Percentiles rank a stretch among this genome's conserved stretches.
These are phyloP conservation scores for Pythium myriotylum DNA, from an alignment of 352 stramenopile species.

Conservation along the genomic window DNA sequence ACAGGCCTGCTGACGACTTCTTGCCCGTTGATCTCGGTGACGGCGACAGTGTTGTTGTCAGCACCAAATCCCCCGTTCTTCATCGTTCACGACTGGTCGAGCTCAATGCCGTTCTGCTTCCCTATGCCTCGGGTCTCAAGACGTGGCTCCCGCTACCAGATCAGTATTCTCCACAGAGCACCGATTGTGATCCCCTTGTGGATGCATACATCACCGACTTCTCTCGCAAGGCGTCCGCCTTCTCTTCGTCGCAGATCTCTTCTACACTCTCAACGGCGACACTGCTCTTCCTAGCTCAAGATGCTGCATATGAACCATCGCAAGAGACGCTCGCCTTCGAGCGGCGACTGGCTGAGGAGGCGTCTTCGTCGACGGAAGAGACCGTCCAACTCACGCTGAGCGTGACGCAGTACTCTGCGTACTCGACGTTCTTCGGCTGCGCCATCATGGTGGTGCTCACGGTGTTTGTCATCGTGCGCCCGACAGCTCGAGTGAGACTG, in stretches of 20 bases:
- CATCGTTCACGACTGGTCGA: neutral
- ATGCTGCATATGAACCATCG: conserved; percentile 28
- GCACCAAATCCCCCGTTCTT: neutral
- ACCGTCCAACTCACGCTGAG: conserved; percentile 46
- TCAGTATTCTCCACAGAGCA: neutral
- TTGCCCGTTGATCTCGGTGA: neutral
- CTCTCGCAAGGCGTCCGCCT: conserved; percentile 30
- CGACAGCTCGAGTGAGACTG: conserved; percentile 54
- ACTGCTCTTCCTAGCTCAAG: conserved; percentile 55
- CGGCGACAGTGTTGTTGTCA: neutral
- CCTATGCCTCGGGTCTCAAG: conserved; percentile 1
- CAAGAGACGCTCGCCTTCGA: conserved; percentile 19
- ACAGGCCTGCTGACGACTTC: neutral
- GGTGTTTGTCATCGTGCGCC: conserved; percentile 55
- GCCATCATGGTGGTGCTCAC: conserved; percentile 55
- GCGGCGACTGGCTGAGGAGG: conserved; percentile 5
- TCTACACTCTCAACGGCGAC: conserved; percentile 18
- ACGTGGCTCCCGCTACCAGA: conserved; percentile 20
- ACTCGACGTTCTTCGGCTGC: conserved; percentile 53
- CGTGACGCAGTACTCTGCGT: conserved; percentile 40
- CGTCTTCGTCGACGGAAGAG: neutral
- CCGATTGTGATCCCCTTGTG: conserved; percentile 8
- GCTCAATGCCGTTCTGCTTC: conserved; percentile 1
- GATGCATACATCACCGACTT: conserved; percentile 17
- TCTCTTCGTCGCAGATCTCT: conserved; percentile 9